Percentiles rank a stretch among this genome's conserved stretches.
These are phyloP conservation scores for Kregervanrija fluxuum DNA, from an alignment of 805 yeast species.

Conservation along the genomic window DNA sequence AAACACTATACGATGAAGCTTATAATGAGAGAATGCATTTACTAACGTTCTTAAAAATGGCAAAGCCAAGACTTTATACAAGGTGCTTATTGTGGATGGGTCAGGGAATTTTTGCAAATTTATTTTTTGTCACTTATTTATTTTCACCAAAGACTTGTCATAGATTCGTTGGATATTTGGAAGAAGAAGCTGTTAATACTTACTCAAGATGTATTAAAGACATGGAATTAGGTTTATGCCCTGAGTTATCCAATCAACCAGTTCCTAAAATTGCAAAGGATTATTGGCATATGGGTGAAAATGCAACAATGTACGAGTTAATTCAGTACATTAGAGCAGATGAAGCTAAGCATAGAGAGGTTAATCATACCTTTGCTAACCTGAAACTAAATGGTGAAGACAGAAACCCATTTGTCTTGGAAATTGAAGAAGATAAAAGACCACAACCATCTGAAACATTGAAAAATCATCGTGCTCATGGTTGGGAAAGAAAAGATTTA, in stretches of 20 bases:
- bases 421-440: slow-evolving; percentile 21
- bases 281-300: slow-evolving; percentile 53
- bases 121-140: slow-evolving; percentile 55
- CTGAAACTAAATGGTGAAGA: slow-evolving; percentile 37
- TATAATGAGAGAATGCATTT: slow-evolving; percentile 76
- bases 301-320: slow-evolving; percentile 52
- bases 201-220: slow-evolving; percentile 56
- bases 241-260: slow-evolving; percentile 35
- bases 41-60: slow-evolving; percentile 57
- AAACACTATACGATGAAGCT: slow-evolving; percentile 67
- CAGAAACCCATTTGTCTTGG: slow-evolving; percentile 61
- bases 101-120: slow-evolving; percentile 65
- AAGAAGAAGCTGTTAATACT: slow-evolving; percentile 70
- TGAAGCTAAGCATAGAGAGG: slow-evolving; percentile 75
- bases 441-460: slow-evolving; percentile 26
- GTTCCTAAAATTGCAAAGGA: slow-evolving; percentile 55
- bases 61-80: slow-evolving; percentile 55
- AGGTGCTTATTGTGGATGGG: slow-evolving; percentile 48
- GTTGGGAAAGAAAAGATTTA: slow-evolving; percentile 30
- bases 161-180: slow-evolving; percentile 70
- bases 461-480: slow-evolving; percentile 20
- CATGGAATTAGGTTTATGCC: slow-evolving; percentile 40
- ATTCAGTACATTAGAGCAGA: slow-evolving; percentile 62
- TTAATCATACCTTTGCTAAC: slow-evolving; percentile 70
- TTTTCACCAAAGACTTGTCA: slow-evolving; percentile 59